Percentiles rank a stretch among this genome's conserved stretches.
phyloP scores from a whole-genome alignment of 805 yeast species.

The Lipomyces starkeyi region DNA sequence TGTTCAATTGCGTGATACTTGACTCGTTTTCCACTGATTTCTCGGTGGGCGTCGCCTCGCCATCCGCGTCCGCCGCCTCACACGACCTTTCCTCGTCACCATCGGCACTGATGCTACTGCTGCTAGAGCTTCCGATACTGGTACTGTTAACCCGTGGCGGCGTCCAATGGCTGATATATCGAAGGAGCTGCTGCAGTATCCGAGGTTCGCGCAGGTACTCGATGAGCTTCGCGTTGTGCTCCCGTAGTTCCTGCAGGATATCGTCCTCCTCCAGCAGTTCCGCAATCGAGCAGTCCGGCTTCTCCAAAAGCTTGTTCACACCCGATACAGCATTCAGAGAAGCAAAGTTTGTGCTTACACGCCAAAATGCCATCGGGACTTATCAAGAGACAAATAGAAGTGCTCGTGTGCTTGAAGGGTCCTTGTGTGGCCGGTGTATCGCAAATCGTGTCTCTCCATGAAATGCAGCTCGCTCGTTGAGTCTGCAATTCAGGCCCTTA shows the following conservation, averaged over 20 bases:
- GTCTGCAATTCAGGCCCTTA: neutral
- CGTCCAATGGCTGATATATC: slow-evolving; percentile 53
- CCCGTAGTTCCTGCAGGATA: slow-evolving; percentile 70
- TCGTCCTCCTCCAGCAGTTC: slow-evolving; percentile 78
- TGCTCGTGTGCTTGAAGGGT: neutral
- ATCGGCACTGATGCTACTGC: slow-evolving; percentile 3
- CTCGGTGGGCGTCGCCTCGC: slow-evolving; percentile 1
- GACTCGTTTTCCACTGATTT: slow-evolving; percentile 1
- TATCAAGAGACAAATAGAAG: neutral
- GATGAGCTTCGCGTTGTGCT: slow-evolving; percentile 74
- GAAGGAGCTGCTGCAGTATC: slow-evolving; percentile 69
- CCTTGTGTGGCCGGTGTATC: neutral
- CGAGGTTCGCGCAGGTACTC: slow-evolving; percentile 82
- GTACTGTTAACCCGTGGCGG: slow-evolving; percentile 24
- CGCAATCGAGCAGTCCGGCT: slow-evolving; percentile 50
- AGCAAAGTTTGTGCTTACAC: slow-evolving; percentile 53
- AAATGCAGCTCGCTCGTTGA: neutral
- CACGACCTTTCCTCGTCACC: neutral
- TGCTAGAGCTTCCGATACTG: neutral
- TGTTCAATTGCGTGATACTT: neutral
- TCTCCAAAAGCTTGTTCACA: slow-evolving; percentile 50
- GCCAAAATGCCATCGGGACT: slow-evolving; percentile 60
- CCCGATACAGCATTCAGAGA: slow-evolving; percentile 54
- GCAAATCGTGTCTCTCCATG: neutral
- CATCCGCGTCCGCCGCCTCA: neutral